Percentiles rank a stretch among this genome's conserved stretches.
These are phyloP conservation scores for Grosmannia clavigera DNA, from an alignment of 2,329 filamentous ascomycete species.

Conservation along the genomic window DNA sequence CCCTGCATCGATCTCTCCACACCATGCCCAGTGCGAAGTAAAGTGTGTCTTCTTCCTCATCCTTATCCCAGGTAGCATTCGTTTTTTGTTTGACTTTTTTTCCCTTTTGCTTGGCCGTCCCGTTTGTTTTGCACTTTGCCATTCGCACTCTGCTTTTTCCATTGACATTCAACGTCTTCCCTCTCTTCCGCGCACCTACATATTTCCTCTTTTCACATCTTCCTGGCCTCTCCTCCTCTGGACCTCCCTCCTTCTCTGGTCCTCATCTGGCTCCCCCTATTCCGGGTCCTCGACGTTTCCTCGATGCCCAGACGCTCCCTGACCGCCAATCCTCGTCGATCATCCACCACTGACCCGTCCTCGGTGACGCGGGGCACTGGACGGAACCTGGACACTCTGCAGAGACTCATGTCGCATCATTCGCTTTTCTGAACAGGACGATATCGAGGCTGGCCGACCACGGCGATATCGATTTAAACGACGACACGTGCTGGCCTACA, in stretches of 20 bases:
- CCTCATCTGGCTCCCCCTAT: not conserved
- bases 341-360: not conserved
- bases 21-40: not conserved
- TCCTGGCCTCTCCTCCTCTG: not conserved
- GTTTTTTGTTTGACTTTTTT: not conserved
- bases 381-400: not conserved
- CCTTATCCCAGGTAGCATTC: slow-evolving; percentile 1
- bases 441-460: not conserved
- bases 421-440: not conserved
- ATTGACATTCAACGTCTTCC: not conserved
- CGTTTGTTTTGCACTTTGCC: not conserved
- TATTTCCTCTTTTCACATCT: not conserved
- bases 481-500: not conserved
- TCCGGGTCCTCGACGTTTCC: not conserved
- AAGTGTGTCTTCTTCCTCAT: not conserved
- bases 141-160: not conserved
- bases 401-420: not conserved
- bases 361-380: not conserved
- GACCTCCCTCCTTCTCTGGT: not conserved
- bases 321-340: not conserved
- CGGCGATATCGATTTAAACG: not conserved
- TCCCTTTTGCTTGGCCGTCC: not conserved
- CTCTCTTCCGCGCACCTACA: not conserved
- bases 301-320: not conserved
- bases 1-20: slow-evolving; percentile 4